These are phyloP conservation scores for Paradendryphiella salina DNA, from an alignment of 2,329 filamentous ascomycete species.

Conservation along the genomic window DNA sequence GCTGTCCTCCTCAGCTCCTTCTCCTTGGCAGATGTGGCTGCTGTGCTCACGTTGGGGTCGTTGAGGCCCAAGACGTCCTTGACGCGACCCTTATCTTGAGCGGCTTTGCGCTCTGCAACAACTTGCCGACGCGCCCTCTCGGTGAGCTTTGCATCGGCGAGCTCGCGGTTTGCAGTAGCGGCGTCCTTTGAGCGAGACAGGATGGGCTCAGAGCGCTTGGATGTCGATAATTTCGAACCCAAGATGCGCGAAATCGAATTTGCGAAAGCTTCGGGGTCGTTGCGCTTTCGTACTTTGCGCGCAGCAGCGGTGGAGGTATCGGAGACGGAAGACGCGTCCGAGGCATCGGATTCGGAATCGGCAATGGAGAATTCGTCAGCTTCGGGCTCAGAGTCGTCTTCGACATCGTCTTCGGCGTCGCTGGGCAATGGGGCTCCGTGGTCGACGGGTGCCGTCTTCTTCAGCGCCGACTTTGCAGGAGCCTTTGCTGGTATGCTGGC, in stretches of 20 bases:
- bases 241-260: conserved; percentile 93
- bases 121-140: conserved; percentile 77
- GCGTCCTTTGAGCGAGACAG: conserved; percentile 79
- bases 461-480: conserved; percentile 26
- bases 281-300: conserved; percentile 73
- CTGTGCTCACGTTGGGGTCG: conserved; percentile 54
- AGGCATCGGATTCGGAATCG: conserved; percentile 36
- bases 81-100: conserved; percentile 83
- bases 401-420: conserved; percentile 23
- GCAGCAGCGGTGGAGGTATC: conserved; percentile 40
- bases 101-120: conserved; percentile 76
- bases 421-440: conserved; percentile 36
- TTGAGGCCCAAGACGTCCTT: conserved; percentile 77
- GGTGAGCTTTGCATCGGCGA: conserved; percentile 77
- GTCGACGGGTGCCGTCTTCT: conserved; percentile 33
- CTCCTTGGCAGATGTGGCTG: conserved; percentile 68
- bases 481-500: conserved; percentile 22
- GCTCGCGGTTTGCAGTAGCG: conserved; percentile 69
- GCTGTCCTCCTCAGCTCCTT: conserved; percentile 81
- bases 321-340: conserved; percentile 44
- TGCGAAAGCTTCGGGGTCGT: conserved; percentile 88
- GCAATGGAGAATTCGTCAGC: conserved; percentile 41
- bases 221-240: conserved; percentile 79
- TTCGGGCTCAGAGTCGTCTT: conserved; percentile 41
- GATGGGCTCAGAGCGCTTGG: conserved; percentile 86